Evolutionary conservation across 2,329 filamentous ascomycete species (phyloP).

Genomic region (Fusarium scirpi): DNA sequence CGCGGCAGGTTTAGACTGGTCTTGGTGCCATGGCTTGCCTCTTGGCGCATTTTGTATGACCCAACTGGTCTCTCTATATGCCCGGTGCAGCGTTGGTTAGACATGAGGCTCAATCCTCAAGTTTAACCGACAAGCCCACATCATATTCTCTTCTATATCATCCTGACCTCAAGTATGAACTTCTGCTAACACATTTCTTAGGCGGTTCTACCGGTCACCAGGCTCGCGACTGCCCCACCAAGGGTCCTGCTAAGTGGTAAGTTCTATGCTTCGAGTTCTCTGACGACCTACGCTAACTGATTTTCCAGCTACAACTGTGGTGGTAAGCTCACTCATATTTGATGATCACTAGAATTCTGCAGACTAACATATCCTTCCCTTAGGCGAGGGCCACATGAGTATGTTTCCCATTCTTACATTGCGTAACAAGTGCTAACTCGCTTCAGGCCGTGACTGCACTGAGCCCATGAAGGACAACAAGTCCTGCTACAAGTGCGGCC

Average conservation of each 20-base stretch:
- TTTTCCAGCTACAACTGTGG: constrained; percentile 80
- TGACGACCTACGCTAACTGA: constrained; percentile 4
- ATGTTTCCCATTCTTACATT: constrained; percentile 54
- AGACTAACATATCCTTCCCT: constrained; percentile 46
- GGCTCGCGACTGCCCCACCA: constrained; percentile 89
- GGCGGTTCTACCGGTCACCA: constrained; percentile 81
- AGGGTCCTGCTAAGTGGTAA: constrained; percentile 85
- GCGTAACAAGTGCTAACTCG: constrained; percentile 22
- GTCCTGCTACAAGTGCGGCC: constrained; percentile 82
- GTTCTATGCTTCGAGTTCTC: constrained; percentile 46
- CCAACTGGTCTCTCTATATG: not conserved
- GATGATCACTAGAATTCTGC: not conserved
- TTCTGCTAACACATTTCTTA: constrained; percentile 53
- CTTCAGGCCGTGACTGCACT: constrained; percentile 87
- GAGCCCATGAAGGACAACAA: constrained; percentile 88
- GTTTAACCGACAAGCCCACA: not conserved
- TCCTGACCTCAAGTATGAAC: constrained; percentile 4
- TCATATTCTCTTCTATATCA: not conserved
- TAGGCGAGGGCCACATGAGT: constrained; percentile 81
- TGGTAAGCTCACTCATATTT: constrained; percentile 62
- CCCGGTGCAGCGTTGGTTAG: constrained; percentile 3
- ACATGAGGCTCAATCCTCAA: constrained; percentile 1
- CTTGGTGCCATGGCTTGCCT: not conserved
- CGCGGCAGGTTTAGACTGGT: not conserved
- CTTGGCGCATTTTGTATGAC: constrained; percentile 2